Evolutionary conservation across 208 protist species (phyloP).

Genomic region (Histomonas meleagridis): DNA sequence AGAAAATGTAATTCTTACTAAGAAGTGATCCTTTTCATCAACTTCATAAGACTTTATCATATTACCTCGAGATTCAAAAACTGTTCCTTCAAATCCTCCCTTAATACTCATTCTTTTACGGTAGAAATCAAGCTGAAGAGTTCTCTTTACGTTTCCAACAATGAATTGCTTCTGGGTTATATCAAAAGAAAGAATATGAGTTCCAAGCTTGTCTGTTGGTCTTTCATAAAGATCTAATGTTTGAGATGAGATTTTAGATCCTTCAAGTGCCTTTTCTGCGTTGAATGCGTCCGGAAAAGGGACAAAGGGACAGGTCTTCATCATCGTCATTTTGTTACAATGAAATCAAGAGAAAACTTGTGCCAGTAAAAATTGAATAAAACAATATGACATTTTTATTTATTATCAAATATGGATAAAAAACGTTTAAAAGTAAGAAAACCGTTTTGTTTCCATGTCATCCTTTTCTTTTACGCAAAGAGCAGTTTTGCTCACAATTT

Average conservation of each 20-base stretch:
- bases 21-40: neutral
- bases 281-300: constrained; percentile 21
- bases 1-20: neutral
- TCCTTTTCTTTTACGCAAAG: too few species aligned
- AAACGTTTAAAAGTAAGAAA: too few species aligned
- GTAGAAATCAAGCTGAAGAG: neutral
- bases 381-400: too few species aligned
- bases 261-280: neutral
- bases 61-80: neutral
- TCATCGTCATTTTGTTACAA: neutral
- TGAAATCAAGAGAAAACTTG: too few species aligned
- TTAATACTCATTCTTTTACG: neutral
- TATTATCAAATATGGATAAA: too few species aligned
- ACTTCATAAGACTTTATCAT: neutral
- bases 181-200: neutral
- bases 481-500: too few species aligned
- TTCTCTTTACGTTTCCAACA: neutral
- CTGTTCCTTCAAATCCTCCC: neutral
- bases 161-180: neutral
- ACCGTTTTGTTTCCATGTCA: too few species aligned
- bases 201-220: neutral
- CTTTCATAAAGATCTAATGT: neutral
- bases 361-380: too few species aligned
- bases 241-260: neutral
- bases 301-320: neutral